phyloP scores from a whole-genome alignment of 768 basidiomycete species.

The Erythrobasidium yunnanense region DNA sequence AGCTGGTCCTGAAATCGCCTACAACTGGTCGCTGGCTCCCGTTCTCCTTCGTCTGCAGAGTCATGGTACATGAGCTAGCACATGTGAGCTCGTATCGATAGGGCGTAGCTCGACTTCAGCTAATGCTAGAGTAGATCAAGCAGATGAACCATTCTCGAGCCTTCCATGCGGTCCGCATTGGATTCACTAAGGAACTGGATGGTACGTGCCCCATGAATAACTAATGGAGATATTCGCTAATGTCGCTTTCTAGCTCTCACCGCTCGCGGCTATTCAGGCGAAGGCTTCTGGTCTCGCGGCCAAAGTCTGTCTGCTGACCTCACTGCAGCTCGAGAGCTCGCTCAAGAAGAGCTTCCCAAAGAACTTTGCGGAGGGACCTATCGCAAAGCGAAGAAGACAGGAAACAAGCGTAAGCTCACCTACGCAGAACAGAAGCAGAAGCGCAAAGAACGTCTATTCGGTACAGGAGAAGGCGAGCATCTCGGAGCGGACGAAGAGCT shows the following conservation, averaged over 20 bases:
- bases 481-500: not conserved
- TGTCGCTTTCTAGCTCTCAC: not conserved
- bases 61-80: conserved; percentile 23
- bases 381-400: conserved; percentile 6
- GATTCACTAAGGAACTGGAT: conserved; percentile 11
- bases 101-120: not conserved
- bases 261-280: conserved; percentile 14
- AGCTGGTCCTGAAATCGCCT: conserved; percentile 18
- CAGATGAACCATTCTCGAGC: conserved; percentile 24
- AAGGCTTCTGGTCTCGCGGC: conserved; percentile 20
- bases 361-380: conserved; percentile 18
- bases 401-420: conserved; percentile 15
- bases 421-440: conserved; percentile 15
- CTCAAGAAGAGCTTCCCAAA: conserved; percentile 3
- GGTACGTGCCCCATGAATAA: not conserved
- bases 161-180: conserved; percentile 18
- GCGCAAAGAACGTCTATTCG: conserved; percentile 17
- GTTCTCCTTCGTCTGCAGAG: conserved; percentile 16
- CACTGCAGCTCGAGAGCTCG: conserved; percentile 1
- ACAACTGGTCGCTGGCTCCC: conserved; percentile 9
- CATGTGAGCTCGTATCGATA: not conserved
- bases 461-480: conserved; percentile 8
- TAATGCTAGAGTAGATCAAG: conserved; percentile 3
- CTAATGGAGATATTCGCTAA: not conserved
- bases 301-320: conserved; percentile 7